phyloP scores from a whole-genome alignment of 148 eudicot genomes.

The Nepenthes gracilis region DNA sequence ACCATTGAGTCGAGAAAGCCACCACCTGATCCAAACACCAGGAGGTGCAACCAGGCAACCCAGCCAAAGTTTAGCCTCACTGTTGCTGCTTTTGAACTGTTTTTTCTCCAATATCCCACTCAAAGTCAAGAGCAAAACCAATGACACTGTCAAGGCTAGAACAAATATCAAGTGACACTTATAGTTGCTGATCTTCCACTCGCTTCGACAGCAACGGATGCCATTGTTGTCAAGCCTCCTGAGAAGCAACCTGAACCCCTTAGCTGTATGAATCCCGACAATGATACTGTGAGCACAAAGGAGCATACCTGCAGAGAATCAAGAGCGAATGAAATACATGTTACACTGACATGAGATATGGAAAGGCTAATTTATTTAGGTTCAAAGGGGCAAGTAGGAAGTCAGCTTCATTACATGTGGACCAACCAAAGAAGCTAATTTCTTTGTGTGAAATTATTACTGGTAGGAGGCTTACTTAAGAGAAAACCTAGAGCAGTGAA shows the following conservation, averaged over 20 bases:
- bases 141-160: constrained; percentile 23
- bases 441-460: neutral
- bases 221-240: neutral
- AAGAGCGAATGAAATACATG: neutral
- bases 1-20: constrained; percentile 77
- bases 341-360: neutral
- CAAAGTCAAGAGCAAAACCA: constrained; percentile 35
- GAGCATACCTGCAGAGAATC: constrained; percentile 41
- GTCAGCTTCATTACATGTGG: neutral
- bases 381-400: neutral
- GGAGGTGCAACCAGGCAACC: constrained; percentile 73
- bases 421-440: neutral
- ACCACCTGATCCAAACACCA: constrained; percentile 92
- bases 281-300: constrained; percentile 59
- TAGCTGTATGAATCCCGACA: constrained; percentile 57
- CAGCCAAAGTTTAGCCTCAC: constrained; percentile 59
- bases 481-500: constrained; percentile 52
- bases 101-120: constrained; percentile 35
- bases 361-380: neutral
- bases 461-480: constrained; percentile 33
- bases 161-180: constrained; percentile 20
- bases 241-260: constrained; percentile 31
- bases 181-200: neutral
- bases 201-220: no score
- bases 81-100: constrained; percentile 44